Base-by-base conservation (phyloP, 1,284 basidiomycete genomes). In the Moesziomyces globuligerus region DNA sequence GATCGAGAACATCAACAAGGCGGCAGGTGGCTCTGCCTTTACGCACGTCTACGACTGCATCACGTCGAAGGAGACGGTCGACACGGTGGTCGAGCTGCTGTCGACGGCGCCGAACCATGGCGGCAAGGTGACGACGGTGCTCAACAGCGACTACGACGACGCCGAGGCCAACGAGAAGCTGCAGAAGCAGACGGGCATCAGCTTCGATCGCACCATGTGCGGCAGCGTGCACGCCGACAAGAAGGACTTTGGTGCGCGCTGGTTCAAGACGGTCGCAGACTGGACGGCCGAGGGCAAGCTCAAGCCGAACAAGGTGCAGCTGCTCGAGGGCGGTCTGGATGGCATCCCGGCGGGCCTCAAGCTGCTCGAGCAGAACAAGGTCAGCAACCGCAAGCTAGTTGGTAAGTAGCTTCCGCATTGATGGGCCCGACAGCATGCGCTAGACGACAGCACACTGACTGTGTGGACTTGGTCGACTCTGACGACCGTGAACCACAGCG, bases 321-420 rank as follows among this genome's bases (percentile, higher is more conserved):
- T 55, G n/a, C 41, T 73, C 37, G 43, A 66, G 5, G 74, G 75
- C 17, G 79, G 79, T 4, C 46, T 80, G 8, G 49, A 62, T 17
- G 62, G 52, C 17, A 36, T 80, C 26, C 53, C 61, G 0, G 55
- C 64, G 4, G 78, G 73, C 11, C 49, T 80, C 20, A 74, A 76
- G 48, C 38, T 56, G 40, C 43, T 75, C 29, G 57, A 77, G 48
- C 48, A 70, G n/a, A 68, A 66, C 58, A 66, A 79, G 54, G 61
- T 79, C 26, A 72, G 65, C 36, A 79, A 76, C 11, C 75, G 79
- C 48, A 84, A 84, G 71, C 69, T 84, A 3, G 83, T 84, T 42
- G 83, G 82, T 53, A 38, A 68, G 65, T 64, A 23, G 13, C 13
- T 23, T 26, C 4, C 15, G 17, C 32, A 34, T n/a, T n/a, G n/a